Conservation (phyloP, 257 asterid species). For the Schizonepeta tenuifolia region DNA sequence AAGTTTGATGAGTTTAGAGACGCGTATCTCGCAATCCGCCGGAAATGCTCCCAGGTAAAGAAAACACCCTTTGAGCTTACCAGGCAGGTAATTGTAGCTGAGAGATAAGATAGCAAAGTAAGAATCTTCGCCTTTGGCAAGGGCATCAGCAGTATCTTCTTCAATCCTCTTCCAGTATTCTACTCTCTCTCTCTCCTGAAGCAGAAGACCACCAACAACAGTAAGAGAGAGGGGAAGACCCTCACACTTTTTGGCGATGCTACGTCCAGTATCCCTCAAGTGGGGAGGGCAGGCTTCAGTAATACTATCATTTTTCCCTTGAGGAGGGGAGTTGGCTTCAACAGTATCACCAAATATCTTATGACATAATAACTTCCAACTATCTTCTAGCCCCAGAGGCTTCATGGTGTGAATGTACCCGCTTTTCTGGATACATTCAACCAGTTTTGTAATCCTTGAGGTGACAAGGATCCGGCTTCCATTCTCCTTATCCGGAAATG, state of each 20-base stretch:
- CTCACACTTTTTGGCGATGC: conserved; percentile 25
- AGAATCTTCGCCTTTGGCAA: background rate
- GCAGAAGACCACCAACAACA: conserved; percentile 45
- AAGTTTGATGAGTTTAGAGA: conserved; percentile 33
- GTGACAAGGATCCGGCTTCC: conserved; percentile 10
- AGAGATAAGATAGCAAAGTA: conserved; percentile 34
- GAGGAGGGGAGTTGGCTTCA: background rate
- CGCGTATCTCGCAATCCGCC: conserved; percentile 33
- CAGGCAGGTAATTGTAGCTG: conserved; percentile 44
- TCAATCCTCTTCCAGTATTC: conserved; percentile 30
- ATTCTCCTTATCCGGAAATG: conserved; percentile 20
- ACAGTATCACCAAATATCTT: background rate
- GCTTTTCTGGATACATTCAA: background rate
- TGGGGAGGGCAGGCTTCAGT: background rate
- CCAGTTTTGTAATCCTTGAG: background rate
- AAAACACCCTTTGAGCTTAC: conserved; percentile 39
- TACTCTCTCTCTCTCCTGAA: background rate
- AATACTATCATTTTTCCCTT: too few species aligned
- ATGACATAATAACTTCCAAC: conserved; percentile 4
- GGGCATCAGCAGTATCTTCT: conserved; percentile 28
- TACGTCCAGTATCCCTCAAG: background rate
- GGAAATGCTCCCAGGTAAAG: conserved; percentile 50
- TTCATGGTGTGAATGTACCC: background rate
- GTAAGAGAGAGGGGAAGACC: conserved; percentile 42
- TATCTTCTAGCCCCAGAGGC: background rate